phyloP scores from a whole-genome alignment of 495 filamentous ascomycete species.

The Hyaloscypha variabilis region DNA sequence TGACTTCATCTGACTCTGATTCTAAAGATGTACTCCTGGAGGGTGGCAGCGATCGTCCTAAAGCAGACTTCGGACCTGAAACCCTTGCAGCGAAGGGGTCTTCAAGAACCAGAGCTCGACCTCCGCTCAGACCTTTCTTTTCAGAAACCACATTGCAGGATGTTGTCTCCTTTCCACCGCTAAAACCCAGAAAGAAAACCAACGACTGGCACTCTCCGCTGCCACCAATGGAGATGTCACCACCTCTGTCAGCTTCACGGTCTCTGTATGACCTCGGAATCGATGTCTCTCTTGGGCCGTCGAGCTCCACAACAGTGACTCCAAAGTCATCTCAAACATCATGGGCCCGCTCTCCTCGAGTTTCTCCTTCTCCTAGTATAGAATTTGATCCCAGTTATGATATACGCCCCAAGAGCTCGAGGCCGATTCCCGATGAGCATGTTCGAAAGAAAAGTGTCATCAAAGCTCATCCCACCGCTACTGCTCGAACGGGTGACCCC shows the following conservation, averaged over 20 bases:
- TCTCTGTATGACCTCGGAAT: conserved; percentile 19
- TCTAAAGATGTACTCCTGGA: not conserved
- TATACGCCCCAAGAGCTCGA: not conserved
- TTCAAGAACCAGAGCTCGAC: not conserved
- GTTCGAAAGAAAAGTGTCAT: conserved; percentile 1
- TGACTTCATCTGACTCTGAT: conserved; percentile 13
- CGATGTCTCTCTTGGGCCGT: conserved; percentile 14
- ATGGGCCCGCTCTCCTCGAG: not conserved
- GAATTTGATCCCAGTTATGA: conserved; percentile 14
- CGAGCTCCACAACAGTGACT: conserved; percentile 4
- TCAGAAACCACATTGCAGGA: conserved; percentile 14
- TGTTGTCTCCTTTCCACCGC: conserved; percentile 28
- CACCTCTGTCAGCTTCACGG: not conserved
- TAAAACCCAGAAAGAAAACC: conserved; percentile 20
- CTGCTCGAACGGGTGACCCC: conserved; percentile 9
- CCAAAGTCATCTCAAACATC: conserved; percentile 8
- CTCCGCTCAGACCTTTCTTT: not conserved
- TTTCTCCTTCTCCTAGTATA: not conserved
- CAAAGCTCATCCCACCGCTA: conserved; percentile 16
- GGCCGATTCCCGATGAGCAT: not conserved
- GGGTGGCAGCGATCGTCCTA: not conserved
- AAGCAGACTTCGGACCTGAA: not conserved
- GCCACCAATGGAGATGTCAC: conserved; percentile 19
- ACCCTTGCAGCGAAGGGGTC: not conserved
- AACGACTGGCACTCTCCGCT: conserved; percentile 28